Evolutionary conservation across 257 asterid genomes (phyloP), one percentile per base, ranked within the genome.

Genomic region (Nicotiana noctiflora): DNA sequence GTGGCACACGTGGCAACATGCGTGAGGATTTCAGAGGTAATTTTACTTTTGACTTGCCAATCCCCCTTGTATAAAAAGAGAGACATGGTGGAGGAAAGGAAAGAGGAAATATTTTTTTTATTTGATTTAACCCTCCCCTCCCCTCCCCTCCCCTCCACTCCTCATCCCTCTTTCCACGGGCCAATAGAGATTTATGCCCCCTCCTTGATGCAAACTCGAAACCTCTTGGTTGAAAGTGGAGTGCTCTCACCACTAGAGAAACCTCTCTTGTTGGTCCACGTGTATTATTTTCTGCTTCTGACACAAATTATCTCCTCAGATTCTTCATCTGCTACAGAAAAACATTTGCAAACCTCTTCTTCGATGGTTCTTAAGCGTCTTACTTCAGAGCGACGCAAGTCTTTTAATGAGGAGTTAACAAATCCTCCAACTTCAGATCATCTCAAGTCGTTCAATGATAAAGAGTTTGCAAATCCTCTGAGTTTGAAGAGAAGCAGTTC

Each of bases 11-110:
- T 81, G 53, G 82, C 77, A 81, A 85, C 79, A 49, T 63, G 21
- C 85, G 56, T 56, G 74, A 81, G 79, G 85, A 82, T 61, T 79
- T 84, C 74, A 75, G 82, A 81, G 90, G 92, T 87, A 25, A 81
- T 74, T 46, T 40, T 75, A 70, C 59, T 44, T 44, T 70, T 70
- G 37, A 21, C 8, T 70, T 70, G 46, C 59, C 21, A 70, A 44
- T n/a, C 76, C 82, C 21, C 51, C 51, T 46, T 44, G 1, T 62
- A 21, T 21, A 70, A 12, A 70, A 21, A 27, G 6, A 44, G 59
- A 21, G 77, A 27, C 53, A 44, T 79, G 32, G n/a, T 62, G 59
- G 40, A 78, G 49, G 40, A 62, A 62, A 60, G 51, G 67, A 29
- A 29, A 29, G 32, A 29, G 19, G 49, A 40, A 40, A 40, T 40